These are phyloP conservation scores for Apiotrichum gamsii DNA, from an alignment of 1,284 basidiomycete species.

Conservation along the genomic window DNA sequence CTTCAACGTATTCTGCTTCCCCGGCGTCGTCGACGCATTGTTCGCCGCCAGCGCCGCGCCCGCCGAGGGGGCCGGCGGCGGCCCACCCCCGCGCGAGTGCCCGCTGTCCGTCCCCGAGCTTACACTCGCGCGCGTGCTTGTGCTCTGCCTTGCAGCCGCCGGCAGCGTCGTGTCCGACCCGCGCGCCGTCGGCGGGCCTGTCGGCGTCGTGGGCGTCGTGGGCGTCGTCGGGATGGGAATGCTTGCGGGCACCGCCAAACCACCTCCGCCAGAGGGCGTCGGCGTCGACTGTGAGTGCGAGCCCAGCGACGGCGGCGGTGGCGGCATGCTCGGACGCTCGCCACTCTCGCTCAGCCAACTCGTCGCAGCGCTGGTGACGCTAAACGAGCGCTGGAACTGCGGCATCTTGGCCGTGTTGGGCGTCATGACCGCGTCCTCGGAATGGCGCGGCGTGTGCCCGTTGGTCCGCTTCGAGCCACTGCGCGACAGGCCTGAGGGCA, in stretches of 20 bases:
- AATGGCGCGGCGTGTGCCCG: slow-evolving; percentile 1
- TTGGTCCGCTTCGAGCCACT: slow-evolving; percentile 6
- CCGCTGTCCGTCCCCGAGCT: not conserved
- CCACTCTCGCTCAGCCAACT: slow-evolving; percentile 2
- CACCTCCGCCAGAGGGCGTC: no score
- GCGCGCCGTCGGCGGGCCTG: not conserved
- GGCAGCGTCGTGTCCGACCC: not conserved
- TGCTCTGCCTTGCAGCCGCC: not conserved
- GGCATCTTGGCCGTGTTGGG: slow-evolving; percentile 1
- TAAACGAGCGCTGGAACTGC: slow-evolving; percentile 1
- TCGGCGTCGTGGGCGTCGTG: not conserved
- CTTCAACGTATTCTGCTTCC: slow-evolving; percentile 19
- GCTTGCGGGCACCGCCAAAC: no score
- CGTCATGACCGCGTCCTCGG: slow-evolving; percentile 1
- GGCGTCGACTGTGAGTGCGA: no score
- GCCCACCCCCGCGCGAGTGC: not conserved
- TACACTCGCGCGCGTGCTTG: not conserved
- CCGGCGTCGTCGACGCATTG: no score
- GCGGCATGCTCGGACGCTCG: no score
- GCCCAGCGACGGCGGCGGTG: no score
- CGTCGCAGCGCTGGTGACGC: not conserved
- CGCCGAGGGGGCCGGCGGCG: not conserved
- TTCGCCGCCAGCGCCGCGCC: no score
- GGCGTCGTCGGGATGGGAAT: not conserved
- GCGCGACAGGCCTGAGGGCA: not conserved